Evolutionary conservation across 257 asterid species (phyloP), one percentile per base, ranked within the genome.

Genomic region (Penstemon barbatus): DNA sequence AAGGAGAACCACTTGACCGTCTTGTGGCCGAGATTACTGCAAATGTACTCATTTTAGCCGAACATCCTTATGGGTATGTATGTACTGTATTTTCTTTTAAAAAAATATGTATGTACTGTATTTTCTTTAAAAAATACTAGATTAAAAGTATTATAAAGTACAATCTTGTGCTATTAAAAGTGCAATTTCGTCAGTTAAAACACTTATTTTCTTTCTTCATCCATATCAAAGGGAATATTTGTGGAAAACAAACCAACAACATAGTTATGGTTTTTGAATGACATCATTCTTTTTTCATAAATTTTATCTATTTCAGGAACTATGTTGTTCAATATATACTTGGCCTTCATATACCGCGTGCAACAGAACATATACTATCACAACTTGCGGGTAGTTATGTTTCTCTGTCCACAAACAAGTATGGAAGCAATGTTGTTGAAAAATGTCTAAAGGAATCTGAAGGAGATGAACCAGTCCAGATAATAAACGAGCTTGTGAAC

Each of bases 341-440:
- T 13, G 83, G 77, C 6, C 53, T 80, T 9, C 42, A 19, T 40
- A 73, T 61, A 1, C 54, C 46, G 1, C 63, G 15, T 0, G 77
- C 76, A 0, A 81, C 83, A 0, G 41, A 8, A 5, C 72, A 43
- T 8, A 68, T 86, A 19, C 4, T 86, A 7, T 52, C 75, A 2
- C 85, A 75, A 36, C 75, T 90, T 0, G 19, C 44, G 2, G 90
- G 94, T 8, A 66, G 40, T 51, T 74, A 38, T n/a, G 85, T 83
- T 1, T 36, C 77, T 1, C 68, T 87, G 0, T 77, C 95, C 0
- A 72, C 81, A 86, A 78, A 81, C 66, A 90, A 87, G 54, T 75
- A 78, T 33, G 96, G 90, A 0, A 86, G 94, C 76, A 76, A 90
- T 59, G 97, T 90, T 59, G 96, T 86, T 0, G 97, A 90, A 62